Evolutionary conservation across 192 early-diverging fungal genomes (phyloP), one percentile per base, ranked within the genome.

Genomic region (Coemansia sp.): DNA sequence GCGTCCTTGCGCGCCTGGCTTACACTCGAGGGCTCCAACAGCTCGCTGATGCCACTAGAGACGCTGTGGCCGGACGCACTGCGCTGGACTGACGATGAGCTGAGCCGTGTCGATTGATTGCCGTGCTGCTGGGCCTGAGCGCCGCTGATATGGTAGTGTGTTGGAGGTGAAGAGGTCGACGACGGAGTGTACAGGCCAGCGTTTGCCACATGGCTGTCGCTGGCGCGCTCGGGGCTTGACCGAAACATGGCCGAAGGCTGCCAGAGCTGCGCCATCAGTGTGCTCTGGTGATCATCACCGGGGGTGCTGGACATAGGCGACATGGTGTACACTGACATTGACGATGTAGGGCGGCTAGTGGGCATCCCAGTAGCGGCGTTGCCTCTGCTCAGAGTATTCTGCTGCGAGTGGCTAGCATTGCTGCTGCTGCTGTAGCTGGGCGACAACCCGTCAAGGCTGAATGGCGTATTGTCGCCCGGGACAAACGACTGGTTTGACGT

Each of bases 31-130:
- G 78, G 78, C 54, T 81, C 78, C 17, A 81, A 55, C 4, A 81
- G 70, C 68, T 81, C 78, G 62, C 69, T 81, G 54, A 81, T 71
- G 10, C 78, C 78, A 22, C 72, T 81, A 11, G 78, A 68, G 0
- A 76, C 70, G 53, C 72, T 81, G 42, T 76, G 72, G 3, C 68
- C 78, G 5, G 72, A 81, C 6, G 73, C 62, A 26, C 72, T 74
- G 56, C 78, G 72, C 62, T 81, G 78, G 0, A 74, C 72, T 8
- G 69, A 71, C 14, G 72, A 67, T 36, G 44, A 55, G 59, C 68
- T 74, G 11, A 80, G 59, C 4, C 68, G 68, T 15, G 65, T 67
- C 53, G 74, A 68, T 29, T 80, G 77, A 19, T 62, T 56, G 29
- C 54, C 57, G 12, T 58, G 36, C 8, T 58, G 65, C n/a, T 63